Percentiles rank a stretch among this genome's conserved stretches.
phyloP scores from a whole-genome alignment of 2,329 filamentous ascomycete genomes.

The Aspergillus luchuensis region DNA sequence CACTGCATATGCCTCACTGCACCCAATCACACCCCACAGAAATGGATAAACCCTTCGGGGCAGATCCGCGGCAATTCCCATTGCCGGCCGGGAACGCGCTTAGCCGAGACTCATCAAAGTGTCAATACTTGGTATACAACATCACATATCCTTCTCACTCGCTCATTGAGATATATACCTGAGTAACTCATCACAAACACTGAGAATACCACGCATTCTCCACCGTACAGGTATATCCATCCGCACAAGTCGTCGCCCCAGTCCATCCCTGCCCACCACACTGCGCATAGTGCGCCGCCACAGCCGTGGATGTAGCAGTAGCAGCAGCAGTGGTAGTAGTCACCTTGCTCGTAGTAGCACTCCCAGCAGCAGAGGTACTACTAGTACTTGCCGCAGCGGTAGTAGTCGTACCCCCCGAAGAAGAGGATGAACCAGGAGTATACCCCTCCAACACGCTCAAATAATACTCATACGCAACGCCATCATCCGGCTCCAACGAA shows the following conservation, averaged over 20 bases:
- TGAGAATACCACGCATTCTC: constrained; percentile 17
- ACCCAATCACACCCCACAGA: too few species aligned
- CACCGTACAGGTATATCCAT: constrained; percentile 12
- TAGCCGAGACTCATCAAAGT: neutral
- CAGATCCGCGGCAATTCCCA: neutral
- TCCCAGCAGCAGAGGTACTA: neutral
- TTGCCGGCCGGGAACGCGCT: neutral
- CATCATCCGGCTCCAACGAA: constrained; percentile 52
- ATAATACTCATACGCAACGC: constrained; percentile 44
- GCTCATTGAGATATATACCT: neutral
- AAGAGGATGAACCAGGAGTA: constrained; percentile 20
- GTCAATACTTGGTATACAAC: too few species aligned
- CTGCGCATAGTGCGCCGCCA: constrained; percentile 25
- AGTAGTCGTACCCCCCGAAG: neutral
- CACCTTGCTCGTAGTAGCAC: constrained; percentile 5
- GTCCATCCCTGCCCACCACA: constrained; percentile 21
- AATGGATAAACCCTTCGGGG: neutral
- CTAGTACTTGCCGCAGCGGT: neutral
- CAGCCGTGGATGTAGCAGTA: constrained; percentile 1
- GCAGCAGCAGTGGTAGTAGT: constrained; percentile 10
- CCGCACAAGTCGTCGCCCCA: constrained; percentile 10
- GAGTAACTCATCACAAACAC: constrained; percentile 6
- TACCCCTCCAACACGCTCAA: constrained; percentile 32
- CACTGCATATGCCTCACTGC: neutral
- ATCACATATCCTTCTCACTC: neutral